Conservation (phyloP, 1,139 yeast species). For the Kodamaea sp. region DNA sequence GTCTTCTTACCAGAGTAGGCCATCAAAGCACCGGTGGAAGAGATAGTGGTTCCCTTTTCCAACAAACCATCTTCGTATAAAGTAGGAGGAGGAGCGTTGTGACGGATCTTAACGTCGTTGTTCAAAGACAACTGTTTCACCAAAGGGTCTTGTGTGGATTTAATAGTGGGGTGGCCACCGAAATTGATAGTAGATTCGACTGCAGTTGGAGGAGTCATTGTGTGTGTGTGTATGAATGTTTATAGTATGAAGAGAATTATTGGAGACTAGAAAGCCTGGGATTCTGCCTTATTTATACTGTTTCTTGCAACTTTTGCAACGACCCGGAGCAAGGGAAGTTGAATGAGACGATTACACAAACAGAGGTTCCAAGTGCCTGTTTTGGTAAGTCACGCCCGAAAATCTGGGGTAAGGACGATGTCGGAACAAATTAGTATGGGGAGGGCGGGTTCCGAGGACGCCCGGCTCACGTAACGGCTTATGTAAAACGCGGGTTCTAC, state of each 20-base stretch:
- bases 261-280: conserved; percentile 4
- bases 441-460: conserved; percentile 6
- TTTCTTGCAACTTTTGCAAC: not conserved
- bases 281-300: conserved; percentile 16
- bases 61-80: conserved; percentile 92
- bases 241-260: conserved; percentile 6
- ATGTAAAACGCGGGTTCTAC: conserved; percentile 2
- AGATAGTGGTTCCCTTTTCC: conserved; percentile 89
- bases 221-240: conserved; percentile 14
- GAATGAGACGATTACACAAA: not conserved
- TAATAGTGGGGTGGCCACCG: conserved; percentile 45
- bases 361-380: not conserved
- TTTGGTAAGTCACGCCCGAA: conserved; percentile 8
- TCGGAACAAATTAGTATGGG: conserved; percentile 13
- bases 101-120: conserved; percentile 59
- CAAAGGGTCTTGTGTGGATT: conserved; percentile 44
- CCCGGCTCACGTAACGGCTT: conserved; percentile 11
- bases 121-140: conserved; percentile 46
- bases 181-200: conserved; percentile 49
- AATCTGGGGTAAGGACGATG: conserved; percentile 22
- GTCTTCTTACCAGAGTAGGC: conserved; percentile 96
- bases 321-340: conserved; percentile 23
- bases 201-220: conserved; percentile 52
- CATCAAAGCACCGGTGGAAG: conserved; percentile 92
- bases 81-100: conserved; percentile 92